These are phyloP conservation scores for Solanum chacoense DNA, from an alignment of 305 asterid species.

Conservation along the genomic window DNA sequence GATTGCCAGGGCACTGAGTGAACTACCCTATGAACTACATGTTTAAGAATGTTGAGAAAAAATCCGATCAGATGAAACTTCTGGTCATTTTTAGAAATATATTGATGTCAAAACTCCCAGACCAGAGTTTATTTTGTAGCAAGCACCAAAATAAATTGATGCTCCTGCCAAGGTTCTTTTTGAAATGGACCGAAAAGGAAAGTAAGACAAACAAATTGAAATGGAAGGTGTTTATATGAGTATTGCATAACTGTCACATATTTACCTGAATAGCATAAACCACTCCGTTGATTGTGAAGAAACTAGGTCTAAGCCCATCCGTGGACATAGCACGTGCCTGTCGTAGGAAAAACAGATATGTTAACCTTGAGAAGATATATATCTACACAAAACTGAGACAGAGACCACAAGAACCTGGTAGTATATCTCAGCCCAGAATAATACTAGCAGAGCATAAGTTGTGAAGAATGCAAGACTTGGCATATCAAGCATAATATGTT, in stretches of 20 bases:
- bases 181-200: background rate
- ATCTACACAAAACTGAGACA: background rate
- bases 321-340: slow-evolving; percentile 99
- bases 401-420: slow-evolving; percentile 53
- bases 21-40: background rate
- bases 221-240: background rate
- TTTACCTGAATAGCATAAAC: slow-evolving; percentile 83
- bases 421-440: slow-evolving; percentile 98
- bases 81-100: background rate
- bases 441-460: slow-evolving; percentile 80
- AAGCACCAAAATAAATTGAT: background rate
- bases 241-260: background rate
- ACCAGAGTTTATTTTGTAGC: background rate
- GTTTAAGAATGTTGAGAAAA: background rate
- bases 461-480: slow-evolving; percentile 98
- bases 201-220: background rate
- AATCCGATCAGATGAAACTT: background rate
- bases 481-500: slow-evolving; percentile 82
- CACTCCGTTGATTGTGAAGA: slow-evolving; percentile 63
- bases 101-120: background rate
- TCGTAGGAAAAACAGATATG: background rate
- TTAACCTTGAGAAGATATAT: slow-evolving; percentile 1
- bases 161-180: background rate
- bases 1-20: background rate
- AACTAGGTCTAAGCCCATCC: slow-evolving; percentile 84